Evolutionary conservation across 2,329 filamentous ascomycete genomes (phyloP), one percentile per base, ranked within the genome.

Genomic region (Akanthomyces dipterigenus): DNA sequence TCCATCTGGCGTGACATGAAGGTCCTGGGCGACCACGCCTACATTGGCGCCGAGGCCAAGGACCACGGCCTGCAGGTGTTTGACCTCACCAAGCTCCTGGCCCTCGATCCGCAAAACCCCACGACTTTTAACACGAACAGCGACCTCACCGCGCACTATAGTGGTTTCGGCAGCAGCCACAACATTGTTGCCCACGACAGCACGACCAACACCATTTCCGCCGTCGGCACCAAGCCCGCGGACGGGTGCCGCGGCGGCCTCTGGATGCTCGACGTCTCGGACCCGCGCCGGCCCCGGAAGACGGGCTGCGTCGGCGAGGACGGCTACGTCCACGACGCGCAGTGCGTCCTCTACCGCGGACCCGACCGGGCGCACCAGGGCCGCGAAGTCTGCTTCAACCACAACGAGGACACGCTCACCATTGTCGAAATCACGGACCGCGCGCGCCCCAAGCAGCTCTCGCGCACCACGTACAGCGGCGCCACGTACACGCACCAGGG

Each of bases 41-140:
- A 76, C 62, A 75, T 78, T 36, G 76, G 76, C 8, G 71, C 72
- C 46, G 76, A 78, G 65, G 78, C 81, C 0, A 63, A 65, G 7
- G 69, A 73, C 59, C 84, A 87, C 67, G 81, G 82, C 54, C 77
- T 88, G 26, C 85, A 88, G 69, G 80, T 87, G 68, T 88, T 88
- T 65, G 84, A 88, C 68, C 77, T 86, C 76, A 81, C 74, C 66
- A 85, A 72, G 74, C 75, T 84, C 3, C 69, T 79, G 36, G 70
- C 70, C 26, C 66, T 81, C 50, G 71, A 78, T 67, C 73, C 76
- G 1, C 64, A 74, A 14, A 72, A 69, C 16, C 74, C 70, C 48
- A 66, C 63, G 64, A 67, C 62, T 5, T 76, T 72, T 61, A 67
- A 62, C 70, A 68, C 64, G n/a, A 50, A 62, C 31, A 63, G 60